Conservation (phyloP, 164 flowering plant species). For the Stephania japonica region DNA sequence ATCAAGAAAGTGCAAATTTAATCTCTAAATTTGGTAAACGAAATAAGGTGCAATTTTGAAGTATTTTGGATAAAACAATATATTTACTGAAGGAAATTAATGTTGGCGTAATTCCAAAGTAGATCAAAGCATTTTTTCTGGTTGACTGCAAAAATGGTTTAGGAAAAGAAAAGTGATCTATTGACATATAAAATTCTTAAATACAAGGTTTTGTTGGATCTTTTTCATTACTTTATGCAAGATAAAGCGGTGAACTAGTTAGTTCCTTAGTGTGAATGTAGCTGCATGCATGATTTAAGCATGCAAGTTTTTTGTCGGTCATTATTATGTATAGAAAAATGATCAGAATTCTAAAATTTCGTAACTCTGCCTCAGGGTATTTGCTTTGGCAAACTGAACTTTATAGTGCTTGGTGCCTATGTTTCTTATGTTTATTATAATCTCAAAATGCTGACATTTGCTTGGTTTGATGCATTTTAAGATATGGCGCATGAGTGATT, state of each 20-base stretch:
- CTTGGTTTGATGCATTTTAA: slow-evolving; percentile 20
- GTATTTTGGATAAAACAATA: not conserved
- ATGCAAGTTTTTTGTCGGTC: too few relatives aligned
- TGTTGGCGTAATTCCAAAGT: not conserved
- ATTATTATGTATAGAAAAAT: not conserved
- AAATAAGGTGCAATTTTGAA: not conserved
- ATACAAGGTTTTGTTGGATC: too few relatives aligned
- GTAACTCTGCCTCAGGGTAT: too few relatives aligned
- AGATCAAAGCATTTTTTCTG: not conserved
- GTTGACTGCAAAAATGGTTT: not conserved
- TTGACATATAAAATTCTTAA: not conserved
- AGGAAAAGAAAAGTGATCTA: not conserved
- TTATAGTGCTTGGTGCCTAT: not conserved
- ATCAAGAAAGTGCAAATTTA: not conserved
- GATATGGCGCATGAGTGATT: slow-evolving; percentile 98
- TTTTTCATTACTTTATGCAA: too few relatives aligned
- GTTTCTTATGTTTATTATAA: not conserved
- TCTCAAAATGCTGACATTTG: not conserved
- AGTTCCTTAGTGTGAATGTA: too few relatives aligned
- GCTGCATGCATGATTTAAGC: too few relatives aligned
- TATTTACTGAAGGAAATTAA: not conserved
- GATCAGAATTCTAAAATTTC: not conserved
- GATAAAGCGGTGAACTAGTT: too few relatives aligned
- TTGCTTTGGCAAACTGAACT: too few relatives aligned
- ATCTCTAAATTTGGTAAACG: not conserved